Evolutionary conservation across 208 protist genomes (phyloP).

Genomic region (Trypanosoma theileri): DNA sequence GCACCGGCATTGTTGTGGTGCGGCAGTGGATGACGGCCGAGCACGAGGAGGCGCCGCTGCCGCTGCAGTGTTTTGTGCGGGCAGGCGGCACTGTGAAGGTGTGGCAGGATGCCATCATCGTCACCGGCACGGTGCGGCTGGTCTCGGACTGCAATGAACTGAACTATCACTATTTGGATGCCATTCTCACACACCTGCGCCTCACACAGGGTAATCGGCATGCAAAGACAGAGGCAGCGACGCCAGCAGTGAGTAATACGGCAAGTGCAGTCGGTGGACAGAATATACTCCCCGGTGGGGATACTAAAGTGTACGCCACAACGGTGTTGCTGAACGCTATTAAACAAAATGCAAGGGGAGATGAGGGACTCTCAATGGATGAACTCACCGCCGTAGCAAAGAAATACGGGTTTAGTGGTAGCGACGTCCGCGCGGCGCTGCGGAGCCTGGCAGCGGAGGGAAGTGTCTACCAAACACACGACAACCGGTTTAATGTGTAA

Average conservation of each 20-base stretch:
- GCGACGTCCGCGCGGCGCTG: constrained; percentile 72
- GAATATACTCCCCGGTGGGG: constrained; percentile 73
- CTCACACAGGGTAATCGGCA: constrained; percentile 68
- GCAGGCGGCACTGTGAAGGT: constrained; percentile 86
- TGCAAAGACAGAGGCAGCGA: constrained; percentile 17
- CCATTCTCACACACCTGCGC: constrained; percentile 86
- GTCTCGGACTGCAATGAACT: constrained; percentile 89
- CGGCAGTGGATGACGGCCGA: constrained; percentile 86
- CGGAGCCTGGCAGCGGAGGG: constrained; percentile 70
- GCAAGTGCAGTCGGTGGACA: constrained; percentile 52
- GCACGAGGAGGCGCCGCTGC: constrained; percentile 59
- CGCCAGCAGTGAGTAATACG: constrained; percentile 54
- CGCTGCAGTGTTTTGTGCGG: constrained; percentile 76
- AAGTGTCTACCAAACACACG: constrained; percentile 84
- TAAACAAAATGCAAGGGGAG: constrained; percentile 47
- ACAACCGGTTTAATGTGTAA: constrained; percentile 84
- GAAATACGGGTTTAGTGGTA: constrained; percentile 63
- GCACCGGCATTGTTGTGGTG: constrained; percentile 78
- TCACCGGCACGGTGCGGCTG: constrained; percentile 81
- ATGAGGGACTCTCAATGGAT: constrained; percentile 76
- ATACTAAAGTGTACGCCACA: constrained; percentile 68
- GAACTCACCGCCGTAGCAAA: constrained; percentile 66
- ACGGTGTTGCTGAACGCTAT: constrained; percentile 78
- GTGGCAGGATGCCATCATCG: constrained; percentile 77
- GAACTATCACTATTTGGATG: constrained; percentile 87